Base-by-base conservation (phyloP, 108 stramenopile species). In the Parietichytrium sp. region DNA sequence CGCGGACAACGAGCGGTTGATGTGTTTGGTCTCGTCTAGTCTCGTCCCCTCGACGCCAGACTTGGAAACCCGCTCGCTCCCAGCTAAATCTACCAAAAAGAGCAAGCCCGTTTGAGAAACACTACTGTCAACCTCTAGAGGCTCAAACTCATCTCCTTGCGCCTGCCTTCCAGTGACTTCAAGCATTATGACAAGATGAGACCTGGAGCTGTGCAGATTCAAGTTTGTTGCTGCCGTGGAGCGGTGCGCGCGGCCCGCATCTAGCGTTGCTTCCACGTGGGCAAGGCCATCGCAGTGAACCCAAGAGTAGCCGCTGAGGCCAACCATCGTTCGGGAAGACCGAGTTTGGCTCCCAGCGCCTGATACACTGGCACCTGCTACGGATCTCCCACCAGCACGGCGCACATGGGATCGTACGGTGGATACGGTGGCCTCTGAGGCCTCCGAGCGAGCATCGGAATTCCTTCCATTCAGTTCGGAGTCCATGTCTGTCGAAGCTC, bases 281-380 rank as follows among this genome's bases (percentile, higher is more conserved):
- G 90, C 85, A 54, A 93, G 88, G 55, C 55, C 54, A 29, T 83
- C 79, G 27, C 93, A 96, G 10, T 81, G 79, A 54, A 96, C 95
- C 89, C 93, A 93, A 1, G 91, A 91, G 23, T 97, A 90, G 38
- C 89, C 94, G 23, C 96, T 95, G 45, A 98, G 96, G 84, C 95
- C 92, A 55, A 96, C 92, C 10, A 90, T 2, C 49, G 20, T 38
- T 82, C 88, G 20, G 15, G 61, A 72, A 6, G 61, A 72, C 61
- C 93, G 79, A 93, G 77, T 93, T 87, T 10, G 6, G 6, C 38
- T 45, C n/a, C n/a, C n/a, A n/a, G n/a, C n/a, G n/a, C n/a, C n/a
- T n/a, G n/a, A n/a, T n/a, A n/a, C n/a, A n/a, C n/a, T n/a, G n/a
- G n/a, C n/a, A n/a, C n/a, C n/a, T n/a, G n/a, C n/a, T n/a, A n/a